Percentiles rank a stretch among this genome's conserved stretches.
Evolutionary conservation across 768 basidiomycete species (phyloP).

Genomic region (Russula ochroleuca): DNA sequence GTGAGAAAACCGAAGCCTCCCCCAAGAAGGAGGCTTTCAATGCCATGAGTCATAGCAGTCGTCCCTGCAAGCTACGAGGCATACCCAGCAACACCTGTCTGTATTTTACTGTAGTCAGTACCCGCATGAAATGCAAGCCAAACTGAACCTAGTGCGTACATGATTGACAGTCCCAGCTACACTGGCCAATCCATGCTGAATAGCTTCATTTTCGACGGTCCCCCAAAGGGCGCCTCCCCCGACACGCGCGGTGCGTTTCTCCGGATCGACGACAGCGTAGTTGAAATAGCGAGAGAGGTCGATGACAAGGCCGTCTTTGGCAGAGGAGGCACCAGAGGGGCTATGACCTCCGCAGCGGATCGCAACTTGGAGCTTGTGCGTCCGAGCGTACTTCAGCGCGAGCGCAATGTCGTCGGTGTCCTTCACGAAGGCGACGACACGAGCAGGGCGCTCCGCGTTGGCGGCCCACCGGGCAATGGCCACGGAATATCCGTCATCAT

Average conservation of each 20-base stretch:
- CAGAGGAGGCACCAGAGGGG: conserved; percentile 42
- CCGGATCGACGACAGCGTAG: conserved; percentile 38
- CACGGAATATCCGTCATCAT: conserved; percentile 36
- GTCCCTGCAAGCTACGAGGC: conserved; percentile 10
- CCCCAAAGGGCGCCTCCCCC: conserved; percentile 48
- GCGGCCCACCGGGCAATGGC: conserved; percentile 45
- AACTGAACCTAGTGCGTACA: conserved; percentile 37
- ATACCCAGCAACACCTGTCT: conserved; percentile 52
- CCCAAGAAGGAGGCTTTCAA: conserved; percentile 44
- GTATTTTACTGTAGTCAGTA: background rate
- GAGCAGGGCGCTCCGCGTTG: conserved; percentile 40
- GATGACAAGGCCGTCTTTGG: conserved; percentile 46
- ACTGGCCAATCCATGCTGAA: conserved; percentile 45
- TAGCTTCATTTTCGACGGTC: conserved; percentile 43
- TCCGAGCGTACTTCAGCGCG: conserved; percentile 38
- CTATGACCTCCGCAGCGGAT: conserved; percentile 49
- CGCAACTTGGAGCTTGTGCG: conserved; percentile 39
- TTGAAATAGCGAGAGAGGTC: conserved; percentile 45
- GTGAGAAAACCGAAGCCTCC: conserved; percentile 54
- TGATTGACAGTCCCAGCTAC: conserved; percentile 48
- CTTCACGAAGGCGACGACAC: conserved; percentile 43
- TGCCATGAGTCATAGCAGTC: background rate
- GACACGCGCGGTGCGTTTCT: conserved; percentile 40
- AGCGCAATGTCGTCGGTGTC: conserved; percentile 39
- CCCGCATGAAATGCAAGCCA: too few relatives aligned